Percentiles rank a stretch among this genome's conserved stretches.
Evolutionary conservation across 2,329 filamentous ascomycete species (phyloP).

Genomic region (Nannizziopsis arthrosporioides): DNA sequence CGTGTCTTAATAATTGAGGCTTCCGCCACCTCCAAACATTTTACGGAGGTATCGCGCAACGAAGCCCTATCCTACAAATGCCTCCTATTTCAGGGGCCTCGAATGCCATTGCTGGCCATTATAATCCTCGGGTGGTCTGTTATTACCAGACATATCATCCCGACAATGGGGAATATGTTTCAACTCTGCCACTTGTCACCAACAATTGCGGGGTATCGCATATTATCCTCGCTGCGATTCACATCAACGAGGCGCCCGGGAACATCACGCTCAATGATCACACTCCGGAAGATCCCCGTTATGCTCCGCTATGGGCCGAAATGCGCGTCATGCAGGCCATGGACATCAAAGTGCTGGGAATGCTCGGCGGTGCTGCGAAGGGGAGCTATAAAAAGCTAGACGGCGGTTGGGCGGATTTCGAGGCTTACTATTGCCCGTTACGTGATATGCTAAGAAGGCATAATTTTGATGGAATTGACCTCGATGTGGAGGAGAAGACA

Average conservation of each 20-base stretch:
- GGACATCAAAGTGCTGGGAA: conserved; percentile 69
- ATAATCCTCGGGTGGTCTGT: conserved; percentile 30
- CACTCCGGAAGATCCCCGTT: conserved; percentile 53
- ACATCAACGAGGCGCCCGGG: conserved; percentile 58
- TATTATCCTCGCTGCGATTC: conserved; percentile 74
- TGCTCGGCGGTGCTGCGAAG: conserved; percentile 74
- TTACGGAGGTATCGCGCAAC: no score
- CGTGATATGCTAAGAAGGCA: conserved; percentile 51
- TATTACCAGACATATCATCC: conserved; percentile 57
- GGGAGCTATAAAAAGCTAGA: conserved; percentile 58
- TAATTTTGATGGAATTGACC: conserved; percentile 57
- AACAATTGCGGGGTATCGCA: conserved; percentile 59
- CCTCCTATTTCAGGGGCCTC: conserved; percentile 25
- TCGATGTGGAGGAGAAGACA: conserved; percentile 71
- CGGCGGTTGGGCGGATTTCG: conserved; percentile 50
- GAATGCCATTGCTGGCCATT: conserved; percentile 11
- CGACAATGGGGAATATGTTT: conserved; percentile 43
- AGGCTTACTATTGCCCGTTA: conserved; percentile 60
- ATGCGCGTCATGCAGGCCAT: conserved; percentile 56
- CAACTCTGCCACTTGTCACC: conserved; percentile 49
- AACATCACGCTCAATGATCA: conserved; percentile 72
- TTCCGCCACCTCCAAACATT: no score
- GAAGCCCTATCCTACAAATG: conserved; percentile 20
- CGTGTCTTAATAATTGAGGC: no score
- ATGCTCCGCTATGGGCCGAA: conserved; percentile 67